phyloP scores from a whole-genome alignment of 75 land plant species.

The Picea glauca region DNA sequence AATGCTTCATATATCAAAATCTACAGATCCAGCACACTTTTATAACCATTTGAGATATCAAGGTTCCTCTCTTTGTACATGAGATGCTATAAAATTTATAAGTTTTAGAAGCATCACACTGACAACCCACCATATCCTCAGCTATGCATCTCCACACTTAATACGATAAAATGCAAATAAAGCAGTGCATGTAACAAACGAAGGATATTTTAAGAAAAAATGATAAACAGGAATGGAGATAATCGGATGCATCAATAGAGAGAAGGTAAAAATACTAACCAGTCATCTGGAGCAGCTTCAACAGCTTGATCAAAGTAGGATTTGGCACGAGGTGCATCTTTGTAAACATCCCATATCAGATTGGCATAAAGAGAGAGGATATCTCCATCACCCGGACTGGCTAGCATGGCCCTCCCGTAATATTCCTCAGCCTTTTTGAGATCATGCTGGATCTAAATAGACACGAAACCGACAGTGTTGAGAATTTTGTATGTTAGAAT shows the following conservation, averaged over 20 bases:
- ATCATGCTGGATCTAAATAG: slow-evolving; percentile 20
- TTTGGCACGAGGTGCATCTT: slow-evolving; percentile 39
- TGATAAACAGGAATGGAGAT: too few relatives aligned
- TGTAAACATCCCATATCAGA: slow-evolving; percentile 39
- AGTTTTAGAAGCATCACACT: too few relatives aligned
- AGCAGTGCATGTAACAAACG: too few relatives aligned
- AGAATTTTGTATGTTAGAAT: too few relatives aligned
- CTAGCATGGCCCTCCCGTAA: slow-evolving; percentile 49
- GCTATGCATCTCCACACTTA: too few relatives aligned
- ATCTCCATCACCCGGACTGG: slow-evolving; percentile 47
- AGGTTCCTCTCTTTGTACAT: too few relatives aligned
- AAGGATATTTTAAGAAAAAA: too few relatives aligned
- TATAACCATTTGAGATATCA: neutral
- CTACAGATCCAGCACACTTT: neutral
- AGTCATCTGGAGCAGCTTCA: slow-evolving; percentile 49
- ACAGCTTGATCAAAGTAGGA: slow-evolving; percentile 55
- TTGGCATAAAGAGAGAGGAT: slow-evolving; percentile 43
- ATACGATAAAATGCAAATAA: too few relatives aligned
- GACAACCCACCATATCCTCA: too few relatives aligned
- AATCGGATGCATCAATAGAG: too few relatives aligned
- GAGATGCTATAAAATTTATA: neutral
- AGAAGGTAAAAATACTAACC: slow-evolving; percentile 11
- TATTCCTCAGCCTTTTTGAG: slow-evolving; percentile 35
- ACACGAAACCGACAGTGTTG: too few relatives aligned
- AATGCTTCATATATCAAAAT: neutral